Percentiles rank a stretch among this genome's conserved stretches.
phyloP scores from a whole-genome alignment of 768 basidiomycete species.

The Rhizopogon salebrosus region DNA sequence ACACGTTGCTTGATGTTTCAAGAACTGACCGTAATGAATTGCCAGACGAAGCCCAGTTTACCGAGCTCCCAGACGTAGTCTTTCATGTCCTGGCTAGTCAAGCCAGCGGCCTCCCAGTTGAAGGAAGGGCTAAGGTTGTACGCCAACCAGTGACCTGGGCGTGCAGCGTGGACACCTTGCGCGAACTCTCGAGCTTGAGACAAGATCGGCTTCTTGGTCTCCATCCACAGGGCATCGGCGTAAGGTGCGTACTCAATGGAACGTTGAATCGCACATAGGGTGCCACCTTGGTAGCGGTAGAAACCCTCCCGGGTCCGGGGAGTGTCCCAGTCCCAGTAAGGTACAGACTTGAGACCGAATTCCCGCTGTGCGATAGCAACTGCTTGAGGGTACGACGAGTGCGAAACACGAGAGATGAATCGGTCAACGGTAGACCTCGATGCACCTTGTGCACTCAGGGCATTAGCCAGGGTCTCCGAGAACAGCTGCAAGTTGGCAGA shows the following conservation, averaged over 20 bases:
- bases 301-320: constrained; percentile 94
- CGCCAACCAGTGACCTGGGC: constrained; percentile 91
- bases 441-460: constrained; percentile 56
- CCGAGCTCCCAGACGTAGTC: constrained; percentile 89
- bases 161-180: constrained; percentile 73
- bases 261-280: constrained; percentile 89
- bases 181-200: constrained; percentile 91
- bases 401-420: constrained; percentile 60
- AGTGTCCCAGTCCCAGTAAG: constrained; percentile 94
- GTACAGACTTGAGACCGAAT: constrained; percentile 66
- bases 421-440: constrained; percentile 45
- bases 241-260: constrained; percentile 92
- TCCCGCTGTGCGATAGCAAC: constrained; percentile 72
- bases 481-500: constrained; percentile 79
- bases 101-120: constrained; percentile 92
- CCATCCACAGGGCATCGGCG: constrained; percentile 92
- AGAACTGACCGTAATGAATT: constrained; percentile 90
- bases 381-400: constrained; percentile 65
- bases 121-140: constrained; percentile 95
- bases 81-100: constrained; percentile 81
- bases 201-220: constrained; percentile 92
- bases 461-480: constrained; percentile 64
- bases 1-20: not conserved
- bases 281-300: constrained; percentile 97
- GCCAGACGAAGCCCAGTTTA: constrained; percentile 96